Percentiles rank a stretch among this genome's conserved stretches.
Evolutionary conservation across 352 stramenopile species (phyloP).

Genomic region (Peronospora destructor): DNA sequence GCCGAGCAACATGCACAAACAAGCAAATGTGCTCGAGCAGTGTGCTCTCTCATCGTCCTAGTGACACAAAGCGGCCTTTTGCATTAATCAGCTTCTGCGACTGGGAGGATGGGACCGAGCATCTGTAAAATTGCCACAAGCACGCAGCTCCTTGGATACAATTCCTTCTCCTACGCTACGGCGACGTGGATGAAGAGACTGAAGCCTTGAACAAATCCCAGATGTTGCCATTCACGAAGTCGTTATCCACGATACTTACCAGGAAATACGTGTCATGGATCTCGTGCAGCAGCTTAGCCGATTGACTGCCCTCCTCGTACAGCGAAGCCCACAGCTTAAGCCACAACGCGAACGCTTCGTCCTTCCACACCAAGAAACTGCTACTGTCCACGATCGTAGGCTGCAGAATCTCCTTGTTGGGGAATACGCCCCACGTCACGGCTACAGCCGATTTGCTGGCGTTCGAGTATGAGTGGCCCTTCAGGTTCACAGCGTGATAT

Average conservation of each 20-base stretch:
- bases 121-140: constrained; percentile 16
- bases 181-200: constrained; percentile 14
- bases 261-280: constrained; percentile 97
- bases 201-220: constrained; percentile 65
- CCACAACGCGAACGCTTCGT: constrained; percentile 97
- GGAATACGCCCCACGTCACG: constrained; percentile 98
- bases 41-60: constrained; percentile 35
- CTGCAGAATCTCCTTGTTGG: constrained; percentile 93
- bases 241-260: constrained; percentile 98
- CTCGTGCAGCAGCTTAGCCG: constrained; percentile 88
- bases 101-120: constrained; percentile 33
- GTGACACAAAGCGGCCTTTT: constrained; percentile 24
- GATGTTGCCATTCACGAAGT: constrained; percentile 89
- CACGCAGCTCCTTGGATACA: constrained; percentile 9
- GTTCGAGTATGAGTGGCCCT: constrained; percentile 89
- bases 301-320: constrained; percentile 90
- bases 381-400: constrained; percentile 97
- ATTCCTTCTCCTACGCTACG: constrained; percentile 10
- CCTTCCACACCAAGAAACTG: constrained; percentile 93
- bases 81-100: constrained; percentile 27
- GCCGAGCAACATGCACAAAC: constrained; percentile 12
- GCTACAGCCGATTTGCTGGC: constrained; percentile 88
- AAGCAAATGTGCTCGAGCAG: constrained; percentile 17
- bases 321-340: constrained; percentile 92
- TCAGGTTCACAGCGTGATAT: constrained; percentile 88